Conservation (phyloP, 2,329 filamentous ascomycete genomes). For the Seiridium cupressi region DNA sequence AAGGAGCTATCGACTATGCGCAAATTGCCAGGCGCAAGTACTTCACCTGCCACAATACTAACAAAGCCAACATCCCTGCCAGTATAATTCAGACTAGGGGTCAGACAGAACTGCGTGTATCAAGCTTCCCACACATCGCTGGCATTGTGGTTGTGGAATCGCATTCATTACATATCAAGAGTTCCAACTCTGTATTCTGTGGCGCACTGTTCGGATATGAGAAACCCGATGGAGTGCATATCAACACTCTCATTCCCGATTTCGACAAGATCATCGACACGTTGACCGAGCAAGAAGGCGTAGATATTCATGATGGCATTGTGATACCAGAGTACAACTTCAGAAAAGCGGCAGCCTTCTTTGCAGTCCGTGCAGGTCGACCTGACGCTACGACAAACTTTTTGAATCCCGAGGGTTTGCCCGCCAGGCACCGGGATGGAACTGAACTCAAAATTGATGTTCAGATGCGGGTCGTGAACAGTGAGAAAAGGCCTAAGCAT, state of each 20-base stretch:
- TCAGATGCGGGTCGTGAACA: constrained; percentile 94
- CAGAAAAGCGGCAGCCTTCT: constrained; percentile 79
- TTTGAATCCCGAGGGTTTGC: constrained; percentile 77
- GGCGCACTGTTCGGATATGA: constrained; percentile 88
- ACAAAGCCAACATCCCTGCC: constrained; percentile 79
- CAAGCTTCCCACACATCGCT: constrained; percentile 95
- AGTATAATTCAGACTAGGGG: constrained; percentile 72
- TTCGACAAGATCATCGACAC: constrained; percentile 83
- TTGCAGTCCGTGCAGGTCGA: constrained; percentile 80
- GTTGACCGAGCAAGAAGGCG: constrained; percentile 81
- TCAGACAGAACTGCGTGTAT: constrained; percentile 74
- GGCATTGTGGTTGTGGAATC: constrained; percentile 94
- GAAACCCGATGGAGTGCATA: constrained; percentile 74
- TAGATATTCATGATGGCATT: constrained; percentile 85
- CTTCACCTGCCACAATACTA: constrained; percentile 80
- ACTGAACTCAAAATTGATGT: constrained; percentile 91
- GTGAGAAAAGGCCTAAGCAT: constrained; percentile 61
- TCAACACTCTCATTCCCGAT: constrained; percentile 78
- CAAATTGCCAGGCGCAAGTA: constrained; percentile 70
- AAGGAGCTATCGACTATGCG: constrained; percentile 74
- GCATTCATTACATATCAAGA: constrained; percentile 74
- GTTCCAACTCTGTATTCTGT: constrained; percentile 93
- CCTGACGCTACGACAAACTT: constrained; percentile 78
- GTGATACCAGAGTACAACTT: constrained; percentile 97
- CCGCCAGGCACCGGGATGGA: constrained; percentile 85